Percentiles rank a stretch among this genome's conserved stretches.
Evolutionary conservation across 2,329 filamentous ascomycete species (phyloP).

Genomic region (Arthrobotrys megalospora): DNA sequence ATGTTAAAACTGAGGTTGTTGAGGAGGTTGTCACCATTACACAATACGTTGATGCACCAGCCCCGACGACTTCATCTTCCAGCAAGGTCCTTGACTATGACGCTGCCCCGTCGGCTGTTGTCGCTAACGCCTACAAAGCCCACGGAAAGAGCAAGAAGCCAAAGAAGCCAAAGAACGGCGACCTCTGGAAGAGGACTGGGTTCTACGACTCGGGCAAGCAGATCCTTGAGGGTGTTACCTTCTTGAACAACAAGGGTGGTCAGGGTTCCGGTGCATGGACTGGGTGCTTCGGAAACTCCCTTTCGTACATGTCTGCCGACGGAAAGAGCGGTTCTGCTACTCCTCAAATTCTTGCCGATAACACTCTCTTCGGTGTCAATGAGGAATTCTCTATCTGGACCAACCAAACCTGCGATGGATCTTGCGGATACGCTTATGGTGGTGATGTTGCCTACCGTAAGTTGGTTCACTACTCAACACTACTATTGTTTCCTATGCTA

Average conservation of each 20-base stretch:
- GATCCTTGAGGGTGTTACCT: conserved; percentile 33
- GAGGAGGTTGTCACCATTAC: conserved; percentile 51
- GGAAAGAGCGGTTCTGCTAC: conserved; percentile 70
- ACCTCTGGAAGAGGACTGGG: conserved; percentile 41
- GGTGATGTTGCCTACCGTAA: conserved; percentile 71
- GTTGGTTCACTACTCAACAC: conserved; percentile 54
- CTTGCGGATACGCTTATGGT: conserved; percentile 70
- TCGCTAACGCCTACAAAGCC: conserved; percentile 49
- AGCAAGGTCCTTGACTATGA: neutral
- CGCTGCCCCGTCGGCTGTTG: conserved; percentile 37
- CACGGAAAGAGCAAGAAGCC: conserved; percentile 24
- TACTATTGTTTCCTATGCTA: conserved; percentile 7
- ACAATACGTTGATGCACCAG: conserved; percentile 43
- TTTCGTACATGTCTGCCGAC: conserved; percentile 72
- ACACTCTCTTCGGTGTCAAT: conserved; percentile 69
- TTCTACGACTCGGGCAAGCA: conserved; percentile 53
- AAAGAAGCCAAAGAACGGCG: conserved; percentile 32
- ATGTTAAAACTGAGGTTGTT: conserved; percentile 49
- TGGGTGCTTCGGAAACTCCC: conserved; percentile 73
- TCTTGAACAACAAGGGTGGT: conserved; percentile 60
- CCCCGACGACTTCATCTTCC: conserved; percentile 21
- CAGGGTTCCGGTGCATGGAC: conserved; percentile 50
- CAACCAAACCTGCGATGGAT: conserved; percentile 70
- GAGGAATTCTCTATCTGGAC: conserved; percentile 72
- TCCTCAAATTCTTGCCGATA: conserved; percentile 71